These are phyloP conservation scores for Taphrina confusa DNA, from an alignment of 1,139 yeast species.

Conservation along the genomic window DNA sequence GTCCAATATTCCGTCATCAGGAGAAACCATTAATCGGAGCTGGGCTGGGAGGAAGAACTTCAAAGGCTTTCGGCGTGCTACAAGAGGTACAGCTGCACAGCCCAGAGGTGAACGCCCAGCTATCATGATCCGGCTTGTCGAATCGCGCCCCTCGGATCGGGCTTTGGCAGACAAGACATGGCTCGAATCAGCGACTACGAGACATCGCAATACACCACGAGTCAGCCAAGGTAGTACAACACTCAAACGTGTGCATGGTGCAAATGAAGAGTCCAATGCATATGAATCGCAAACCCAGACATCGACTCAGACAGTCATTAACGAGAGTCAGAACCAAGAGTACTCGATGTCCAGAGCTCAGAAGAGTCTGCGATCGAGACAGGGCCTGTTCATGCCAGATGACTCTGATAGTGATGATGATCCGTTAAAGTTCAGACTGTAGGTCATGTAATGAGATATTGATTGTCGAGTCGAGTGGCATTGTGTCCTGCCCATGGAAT, in stretches of 20 bases:
- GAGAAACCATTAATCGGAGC: not conserved
- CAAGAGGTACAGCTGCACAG: not conserved
- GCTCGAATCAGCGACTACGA: slow-evolving; percentile 15
- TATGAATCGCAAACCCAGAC: not conserved
- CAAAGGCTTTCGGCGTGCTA: slow-evolving; percentile 26
- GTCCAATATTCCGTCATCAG: not conserved
- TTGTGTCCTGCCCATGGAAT: too few relatives aligned
- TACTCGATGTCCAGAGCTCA: too few relatives aligned
- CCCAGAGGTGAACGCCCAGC: not conserved
- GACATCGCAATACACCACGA: not conserved
- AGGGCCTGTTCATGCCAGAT: slow-evolving; percentile 9
- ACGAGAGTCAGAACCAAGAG: not conserved
- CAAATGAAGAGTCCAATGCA: not conserved
- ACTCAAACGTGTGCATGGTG: too few relatives aligned
- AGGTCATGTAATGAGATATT: not conserved
- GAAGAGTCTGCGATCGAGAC: not conserved
- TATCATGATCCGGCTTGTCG: slow-evolving; percentile 13
- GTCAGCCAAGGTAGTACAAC: not conserved
- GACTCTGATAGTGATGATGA: slow-evolving; percentile 32
- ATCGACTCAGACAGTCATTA: not conserved
- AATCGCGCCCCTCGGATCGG: slow-evolving; percentile 6
- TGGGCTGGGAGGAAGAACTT: slow-evolving; percentile 35
- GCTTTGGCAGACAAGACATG: slow-evolving; percentile 6
- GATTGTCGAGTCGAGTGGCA: not conserved
- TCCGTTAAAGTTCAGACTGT: slow-evolving; percentile 25